Evolutionary conservation across 2,329 filamentous ascomycete genomes (phyloP).

Genomic region (Botrytis hyacinthi): DNA sequence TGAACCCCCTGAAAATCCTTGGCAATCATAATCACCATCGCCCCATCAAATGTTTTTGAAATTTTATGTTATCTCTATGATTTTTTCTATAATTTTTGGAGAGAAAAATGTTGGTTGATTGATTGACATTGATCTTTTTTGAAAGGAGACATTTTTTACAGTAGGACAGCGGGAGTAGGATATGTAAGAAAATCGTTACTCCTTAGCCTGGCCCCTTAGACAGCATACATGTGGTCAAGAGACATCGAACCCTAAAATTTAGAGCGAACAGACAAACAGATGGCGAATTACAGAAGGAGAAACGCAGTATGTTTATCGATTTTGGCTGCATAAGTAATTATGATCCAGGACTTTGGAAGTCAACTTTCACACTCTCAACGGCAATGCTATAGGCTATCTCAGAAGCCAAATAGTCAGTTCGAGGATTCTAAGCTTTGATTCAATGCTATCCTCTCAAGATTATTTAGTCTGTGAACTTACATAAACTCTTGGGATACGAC

Average conservation of each 20-base stretch:
- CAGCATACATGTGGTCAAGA: neutral
- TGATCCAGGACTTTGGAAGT: neutral
- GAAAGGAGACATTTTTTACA: neutral
- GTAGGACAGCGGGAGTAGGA: neutral
- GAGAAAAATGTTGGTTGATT: no score
- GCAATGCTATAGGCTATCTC: neutral
- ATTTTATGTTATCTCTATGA: neutral
- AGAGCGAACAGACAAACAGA: neutral
- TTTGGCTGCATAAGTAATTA: neutral
- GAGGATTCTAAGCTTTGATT: neutral
- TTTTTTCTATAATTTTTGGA: neutral
- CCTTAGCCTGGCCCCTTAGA: neutral
- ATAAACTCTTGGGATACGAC: neutral
- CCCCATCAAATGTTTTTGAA: neutral
- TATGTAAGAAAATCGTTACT: neutral
- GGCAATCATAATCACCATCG: neutral
- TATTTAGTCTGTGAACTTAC: neutral
- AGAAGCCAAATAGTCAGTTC: neutral
- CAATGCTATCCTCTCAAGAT: neutral
- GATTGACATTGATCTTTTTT: neutral
- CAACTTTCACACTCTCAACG: neutral
- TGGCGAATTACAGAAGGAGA: neutral
- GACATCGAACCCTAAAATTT: neutral
- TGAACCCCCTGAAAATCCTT: neutral
- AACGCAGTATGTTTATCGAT: neutral